Percentiles rank a stretch among this genome's conserved stretches.
Evolutionary conservation across 2,329 filamentous ascomycete genomes (phyloP).

Genomic region (Lasiodiplodia gonubiensis): DNA sequence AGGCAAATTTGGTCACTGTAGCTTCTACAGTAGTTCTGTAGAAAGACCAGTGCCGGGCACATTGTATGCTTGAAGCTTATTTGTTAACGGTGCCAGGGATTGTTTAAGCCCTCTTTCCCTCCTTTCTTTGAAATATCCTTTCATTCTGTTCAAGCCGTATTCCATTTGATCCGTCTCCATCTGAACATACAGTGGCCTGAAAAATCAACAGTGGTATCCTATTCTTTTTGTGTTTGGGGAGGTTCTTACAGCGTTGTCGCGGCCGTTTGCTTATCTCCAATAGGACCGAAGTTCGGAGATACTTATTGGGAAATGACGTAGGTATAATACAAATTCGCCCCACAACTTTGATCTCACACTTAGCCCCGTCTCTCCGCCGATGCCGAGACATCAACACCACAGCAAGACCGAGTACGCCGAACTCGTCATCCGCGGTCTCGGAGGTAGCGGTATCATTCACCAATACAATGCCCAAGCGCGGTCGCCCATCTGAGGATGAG

Average conservation of each 20-base stretch:
- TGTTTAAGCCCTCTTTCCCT: no score
- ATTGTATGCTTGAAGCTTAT: background rate
- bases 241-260: no score
- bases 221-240: no score
- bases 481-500: constrained; percentile 8
- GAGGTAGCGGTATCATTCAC: background rate
- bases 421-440: no score
- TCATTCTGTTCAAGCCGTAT: no score
- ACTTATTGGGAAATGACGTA: background rate
- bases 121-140: no score
- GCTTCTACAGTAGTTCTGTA: background rate
- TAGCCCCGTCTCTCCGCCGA: background rate
- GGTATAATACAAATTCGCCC: background rate
- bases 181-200: no score
- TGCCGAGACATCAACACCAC: background rate
- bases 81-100: no score
- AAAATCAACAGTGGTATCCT: no score
- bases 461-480: constrained; percentile 7
- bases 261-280: background rate
- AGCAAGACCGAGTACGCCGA: background rate
- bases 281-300: background rate
- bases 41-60: background rate
- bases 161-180: no score
- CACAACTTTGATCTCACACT: background rate
- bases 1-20: background rate